Evolutionary conservation across 2,329 filamentous ascomycete species (phyloP).

Genomic region (Microcyclospora tardicrescens): DNA sequence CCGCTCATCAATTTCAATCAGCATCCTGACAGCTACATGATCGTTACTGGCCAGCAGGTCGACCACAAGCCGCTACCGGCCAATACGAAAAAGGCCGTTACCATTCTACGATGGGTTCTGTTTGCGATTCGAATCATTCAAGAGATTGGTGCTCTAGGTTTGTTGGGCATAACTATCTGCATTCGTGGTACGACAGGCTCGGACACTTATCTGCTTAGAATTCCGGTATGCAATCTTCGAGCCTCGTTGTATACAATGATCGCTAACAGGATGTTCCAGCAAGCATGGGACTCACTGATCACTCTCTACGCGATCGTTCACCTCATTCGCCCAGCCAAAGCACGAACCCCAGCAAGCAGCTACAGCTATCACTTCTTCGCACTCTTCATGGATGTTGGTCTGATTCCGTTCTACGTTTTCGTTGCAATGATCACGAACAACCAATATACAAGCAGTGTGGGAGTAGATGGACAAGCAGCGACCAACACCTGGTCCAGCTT

Average conservation of each 20-base stretch:
- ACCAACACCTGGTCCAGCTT: slow-evolving; percentile 53
- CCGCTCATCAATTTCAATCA: slow-evolving; percentile 71
- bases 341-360: slow-evolving; percentile 63
- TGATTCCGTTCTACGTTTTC: slow-evolving; percentile 52
- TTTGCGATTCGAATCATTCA: slow-evolving; percentile 54
- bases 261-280: slow-evolving; percentile 34
- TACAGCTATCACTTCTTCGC: slow-evolving; percentile 85
- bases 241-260: slow-evolving; percentile 48
- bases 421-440: slow-evolving; percentile 41
- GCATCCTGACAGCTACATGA: slow-evolving; percentile 65
- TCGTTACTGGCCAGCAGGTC: slow-evolving; percentile 49
- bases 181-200: slow-evolving; percentile 36
- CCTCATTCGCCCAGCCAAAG: slow-evolving; percentile 54
- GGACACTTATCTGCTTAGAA: slow-evolving; percentile 16
- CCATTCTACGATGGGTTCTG: slow-evolving; percentile 55
- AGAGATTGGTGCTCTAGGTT: slow-evolving; percentile 54
- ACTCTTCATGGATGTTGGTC: slow-evolving; percentile 54
- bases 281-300: slow-evolving; percentile 60
- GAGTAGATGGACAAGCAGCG: not conserved
- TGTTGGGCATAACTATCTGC: slow-evolving; percentile 65
- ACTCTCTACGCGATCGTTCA: slow-evolving; percentile 69
- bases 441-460: slow-evolving; percentile 22
- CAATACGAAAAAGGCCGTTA: slow-evolving; percentile 58
- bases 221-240: slow-evolving; percentile 30
- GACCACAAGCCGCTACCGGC: slow-evolving; percentile 54